Percentiles rank a stretch among this genome's conserved stretches.
Conservation (phyloP, 805 yeast species). For the Metschnikowia colocasiae region DNA sequence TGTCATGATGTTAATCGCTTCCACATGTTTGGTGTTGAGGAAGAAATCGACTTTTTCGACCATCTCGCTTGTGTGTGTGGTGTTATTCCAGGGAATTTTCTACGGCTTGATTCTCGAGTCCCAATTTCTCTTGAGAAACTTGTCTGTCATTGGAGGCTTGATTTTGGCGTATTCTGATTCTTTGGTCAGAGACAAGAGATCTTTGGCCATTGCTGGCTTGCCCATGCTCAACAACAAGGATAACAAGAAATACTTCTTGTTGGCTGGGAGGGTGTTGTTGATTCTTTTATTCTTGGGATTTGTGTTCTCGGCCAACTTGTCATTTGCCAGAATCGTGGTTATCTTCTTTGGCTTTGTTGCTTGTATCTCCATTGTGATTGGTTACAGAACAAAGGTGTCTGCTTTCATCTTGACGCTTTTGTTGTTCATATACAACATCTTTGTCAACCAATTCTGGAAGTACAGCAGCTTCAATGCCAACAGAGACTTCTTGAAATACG, state of each 20-base stretch:
- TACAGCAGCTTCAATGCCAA: constrained; percentile 64
- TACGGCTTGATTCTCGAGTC: constrained; percentile 84
- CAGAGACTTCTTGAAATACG: constrained; percentile 88
- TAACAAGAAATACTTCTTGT: constrained; percentile 71
- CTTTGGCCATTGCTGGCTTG: constrained; percentile 66
- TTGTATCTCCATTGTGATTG: constrained; percentile 78
- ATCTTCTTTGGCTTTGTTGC: constrained; percentile 67
- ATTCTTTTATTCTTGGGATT: constrained; percentile 83
- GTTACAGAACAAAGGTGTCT: constrained; percentile 87
- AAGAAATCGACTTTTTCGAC: constrained; percentile 70
- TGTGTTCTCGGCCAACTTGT: constrained; percentile 72
- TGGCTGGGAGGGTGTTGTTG: constrained; percentile 85
- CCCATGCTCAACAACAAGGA: constrained; percentile 71
- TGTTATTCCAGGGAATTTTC: constrained; percentile 77
- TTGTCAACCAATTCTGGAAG: constrained; percentile 87
- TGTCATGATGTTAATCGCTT: constrained; percentile 65
- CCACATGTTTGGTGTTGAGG: constrained; percentile 66
- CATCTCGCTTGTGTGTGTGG: constrained; percentile 62
- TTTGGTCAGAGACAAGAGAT: constrained; percentile 69
- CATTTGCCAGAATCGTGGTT: constrained; percentile 57
- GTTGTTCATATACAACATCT: constrained; percentile 69
- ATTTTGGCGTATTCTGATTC: constrained; percentile 84
- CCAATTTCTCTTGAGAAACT: constrained; percentile 77
- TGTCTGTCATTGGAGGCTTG: constrained; percentile 90
- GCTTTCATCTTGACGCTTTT: constrained; percentile 69